These are phyloP conservation scores for Evernia prunastri DNA, from an alignment of 495 filamentous ascomycete species.

Conservation along the genomic window DNA sequence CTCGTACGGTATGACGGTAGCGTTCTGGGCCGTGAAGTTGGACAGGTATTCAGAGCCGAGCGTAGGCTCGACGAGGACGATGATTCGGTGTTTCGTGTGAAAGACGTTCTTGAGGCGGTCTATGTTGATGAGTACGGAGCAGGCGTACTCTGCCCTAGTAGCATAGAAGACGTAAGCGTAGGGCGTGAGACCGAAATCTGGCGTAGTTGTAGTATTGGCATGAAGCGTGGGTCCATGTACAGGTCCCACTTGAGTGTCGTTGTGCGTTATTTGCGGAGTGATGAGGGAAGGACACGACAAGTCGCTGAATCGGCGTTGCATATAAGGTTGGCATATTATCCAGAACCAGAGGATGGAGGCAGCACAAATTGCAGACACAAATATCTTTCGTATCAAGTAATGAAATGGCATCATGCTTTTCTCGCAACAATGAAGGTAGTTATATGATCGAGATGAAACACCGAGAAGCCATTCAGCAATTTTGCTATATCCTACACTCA, in stretches of 20 bases:
- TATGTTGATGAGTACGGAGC: slow-evolving; percentile 35
- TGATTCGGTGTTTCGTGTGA: slow-evolving; percentile 25
- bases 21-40: slow-evolving; percentile 7
- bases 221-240: not conserved
- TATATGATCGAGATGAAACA: not conserved
- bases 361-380: not conserved
- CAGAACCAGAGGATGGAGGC: not conserved
- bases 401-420: not conserved
- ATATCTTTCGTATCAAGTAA: not conserved
- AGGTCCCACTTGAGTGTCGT: not conserved
- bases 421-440: not conserved
- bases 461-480: not conserved
- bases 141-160: slow-evolving; percentile 30
- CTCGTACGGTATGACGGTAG: slow-evolving; percentile 27
- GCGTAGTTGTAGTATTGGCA: not conserved
- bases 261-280: not conserved
- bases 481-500: not conserved
- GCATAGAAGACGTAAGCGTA: slow-evolving; percentile 36
- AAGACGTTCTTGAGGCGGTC: slow-evolving; percentile 29
- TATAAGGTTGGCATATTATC: not conserved
- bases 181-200: not conserved
- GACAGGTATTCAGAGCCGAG: slow-evolving; percentile 14
- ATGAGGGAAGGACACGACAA: not conserved
- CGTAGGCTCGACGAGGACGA: slow-evolving; percentile 26
- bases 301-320: not conserved